A percentile compares a stretch with the other conserved stretches of the same genome.
Conservation (phyloP, 495 filamentous ascomycete genomes). For the Staphylotrichum tortipilum region DNA sequence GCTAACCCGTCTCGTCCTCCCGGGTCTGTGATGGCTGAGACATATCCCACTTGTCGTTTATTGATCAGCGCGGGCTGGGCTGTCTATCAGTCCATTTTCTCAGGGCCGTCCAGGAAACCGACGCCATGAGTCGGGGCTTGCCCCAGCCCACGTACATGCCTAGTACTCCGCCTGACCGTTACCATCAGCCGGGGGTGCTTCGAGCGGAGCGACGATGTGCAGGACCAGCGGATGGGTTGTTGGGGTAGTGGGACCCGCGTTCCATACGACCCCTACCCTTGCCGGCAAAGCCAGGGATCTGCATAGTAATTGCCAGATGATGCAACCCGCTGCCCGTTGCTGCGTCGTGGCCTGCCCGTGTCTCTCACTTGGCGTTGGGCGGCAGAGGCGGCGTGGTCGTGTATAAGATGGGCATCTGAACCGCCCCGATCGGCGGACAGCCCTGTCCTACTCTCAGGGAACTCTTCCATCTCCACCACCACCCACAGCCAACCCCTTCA, state of each 20-base stretch:
- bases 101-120: too few species aligned
- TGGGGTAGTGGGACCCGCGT: slow-evolving; percentile 4
- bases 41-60: not conserved
- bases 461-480: not conserved
- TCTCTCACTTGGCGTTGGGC: slow-evolving; percentile 1
- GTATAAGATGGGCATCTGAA: slow-evolving; percentile 11
- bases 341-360: slow-evolving; percentile 4
- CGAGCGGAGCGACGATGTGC: not conserved
- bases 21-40: not conserved
- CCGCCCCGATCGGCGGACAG: not conserved
- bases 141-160: too few species aligned
- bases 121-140: too few species aligned
- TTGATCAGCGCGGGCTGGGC: not conserved
- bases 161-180: not conserved
- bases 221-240: not conserved
- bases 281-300: slow-evolving; percentile 5
- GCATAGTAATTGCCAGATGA: slow-evolving; percentile 12
- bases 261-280: not conserved
- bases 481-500: too few species aligned
- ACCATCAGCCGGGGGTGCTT: not conserved
- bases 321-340: slow-evolving; percentile 3
- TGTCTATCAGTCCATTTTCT: not conserved
- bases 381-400: not conserved
- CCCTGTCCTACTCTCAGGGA: not conserved
- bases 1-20: not conserved